Evolutionary conservation across 768 basidiomycete species (phyloP), one percentile per base, ranked within the genome.

Genomic region (Tephrocybe rancida): DNA sequence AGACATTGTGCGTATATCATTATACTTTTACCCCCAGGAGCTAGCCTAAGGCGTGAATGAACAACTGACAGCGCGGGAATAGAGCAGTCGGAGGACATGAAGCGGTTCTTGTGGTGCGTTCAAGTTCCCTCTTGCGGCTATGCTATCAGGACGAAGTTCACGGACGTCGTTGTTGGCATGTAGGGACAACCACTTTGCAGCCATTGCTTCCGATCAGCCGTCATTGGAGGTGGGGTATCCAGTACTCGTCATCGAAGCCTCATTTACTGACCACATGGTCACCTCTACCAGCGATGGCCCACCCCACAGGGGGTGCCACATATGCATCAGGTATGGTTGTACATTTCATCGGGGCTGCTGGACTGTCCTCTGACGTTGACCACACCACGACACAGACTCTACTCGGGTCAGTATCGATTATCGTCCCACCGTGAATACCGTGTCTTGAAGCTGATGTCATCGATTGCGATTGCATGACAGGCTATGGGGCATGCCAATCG

Each of bases 181-280:
- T 55, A 86, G 86, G 86, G 77, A 88, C 66, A 87, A 87, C 64
- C 87, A 88, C 63, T 88, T 88, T 63, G 80, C 86, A 0, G 85
- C 86, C 5, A 63, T 86, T 25, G 86, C 85, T 9, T 85, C 85
- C 29, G 86, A 88, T 70, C 82, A 85, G 54, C 86, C 86, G 16
- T 67, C 83, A 3, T 64, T 88, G 43, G 86, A 88, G 79, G 84
- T 84, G 38, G 27, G 67, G 52, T 5, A 16, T 13, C 8, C 32
- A 22, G 3, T 14, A n/a, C 22, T 44, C 46, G 34, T 43, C 39
- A 37, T 53, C 37, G 37, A 46, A 43, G 37, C n/a, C 13, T 35
- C n/a, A 6, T 18, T 2, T 18, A 21, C 25, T 54, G 29, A 55
- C 22, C 49, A 52, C 46, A 44, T 54, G 41, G 48, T 43, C 29